These are phyloP conservation scores for Candida pseudoviswanathii DNA, from an alignment of 1,139 yeast genomes.

Conservation along the genomic window DNA sequence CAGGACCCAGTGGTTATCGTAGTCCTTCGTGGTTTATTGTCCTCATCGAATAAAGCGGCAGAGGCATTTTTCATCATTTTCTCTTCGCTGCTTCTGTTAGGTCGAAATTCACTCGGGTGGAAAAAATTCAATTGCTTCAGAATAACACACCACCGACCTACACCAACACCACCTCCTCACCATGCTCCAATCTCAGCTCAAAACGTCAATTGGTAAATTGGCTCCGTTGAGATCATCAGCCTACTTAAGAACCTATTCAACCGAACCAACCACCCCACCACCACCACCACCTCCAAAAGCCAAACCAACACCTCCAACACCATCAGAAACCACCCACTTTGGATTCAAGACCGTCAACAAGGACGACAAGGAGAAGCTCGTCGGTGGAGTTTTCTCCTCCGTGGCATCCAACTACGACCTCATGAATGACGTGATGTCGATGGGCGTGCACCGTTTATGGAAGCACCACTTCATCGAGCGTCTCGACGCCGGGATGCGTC, in stretches of 20 bases:
- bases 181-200: conserved; percentile 6
- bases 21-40: not conserved
- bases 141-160: too few relatives aligned
- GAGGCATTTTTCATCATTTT: not conserved
- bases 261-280: not conserved
- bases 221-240: conserved; percentile 4
- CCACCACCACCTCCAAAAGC: conserved; percentile 6
- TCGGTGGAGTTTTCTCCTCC: conserved; percentile 87
- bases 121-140: not conserved
- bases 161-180: not conserved
- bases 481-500: conserved; percentile 92
- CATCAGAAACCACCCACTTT: conserved; percentile 71
- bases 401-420: conserved; percentile 94
- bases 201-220: conserved; percentile 8
- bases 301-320: conserved; percentile 6
- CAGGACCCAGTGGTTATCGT: not conserved
- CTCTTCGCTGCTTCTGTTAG: not conserved
- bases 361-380: conserved; percentile 82
- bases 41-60: not conserved
- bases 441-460: conserved; percentile 96
- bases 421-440: conserved; percentile 97
- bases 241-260: conserved; percentile 5
- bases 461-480: conserved; percentile 85
- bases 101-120: not conserved
- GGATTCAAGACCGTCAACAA: conserved; percentile 86